Base-by-base conservation (phyloP, 2,329 filamentous ascomycete genomes). In the Harringtonia aguacate region DNA sequence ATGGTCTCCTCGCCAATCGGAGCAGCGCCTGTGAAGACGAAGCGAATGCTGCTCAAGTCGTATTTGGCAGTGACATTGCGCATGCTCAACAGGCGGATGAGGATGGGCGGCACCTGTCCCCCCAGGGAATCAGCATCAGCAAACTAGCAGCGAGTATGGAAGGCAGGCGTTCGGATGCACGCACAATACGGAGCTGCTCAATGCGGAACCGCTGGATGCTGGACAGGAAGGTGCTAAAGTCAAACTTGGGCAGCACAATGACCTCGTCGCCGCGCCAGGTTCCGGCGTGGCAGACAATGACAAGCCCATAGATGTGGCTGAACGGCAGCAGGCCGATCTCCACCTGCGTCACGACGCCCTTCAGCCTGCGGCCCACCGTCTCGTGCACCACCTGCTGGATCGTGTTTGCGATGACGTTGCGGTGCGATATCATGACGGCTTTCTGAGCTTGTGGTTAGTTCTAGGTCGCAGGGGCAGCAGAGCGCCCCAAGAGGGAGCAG, bases 31-130 rank as follows among this genome's bases (percentile, higher is more conserved):
- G 81, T 84, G 58, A 84, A 86, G 12, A 87, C 61, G 2, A 66
- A 60, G 8, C 65, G 66, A 1, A 90, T 79, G 39, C 75, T 81
- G 53, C 75, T 81, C 2, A 94, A 65, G 54, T 92, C 82, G 58
- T 80, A 88, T 47, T 84, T 77, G 18, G 72, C 66, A 50, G 79
- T 73, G 0, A 74, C 51, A 0, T 75, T 63, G 36, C 72, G 69
- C 53, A 77, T 80, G 49, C 84, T 84, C 21, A 83, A 68, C 68
- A 94, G 75, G 47, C 77, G 70, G 48, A 94, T 84, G 46, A 94
- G 78, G 54, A 94, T 89, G 0, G 87, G 86, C 8, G 87, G 87
- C 0, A 92, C 81, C 76, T 79, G 34, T n/a, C n/a, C n/a, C n/a
- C n/a, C n/a, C n/a, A n/a, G n/a, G n/a, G n/a, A n/a, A n/a, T n/a